These are phyloP conservation scores for Phytophthora nicotianae DNA, from an alignment of 352 stramenopile genomes.

Conservation along the genomic window DNA sequence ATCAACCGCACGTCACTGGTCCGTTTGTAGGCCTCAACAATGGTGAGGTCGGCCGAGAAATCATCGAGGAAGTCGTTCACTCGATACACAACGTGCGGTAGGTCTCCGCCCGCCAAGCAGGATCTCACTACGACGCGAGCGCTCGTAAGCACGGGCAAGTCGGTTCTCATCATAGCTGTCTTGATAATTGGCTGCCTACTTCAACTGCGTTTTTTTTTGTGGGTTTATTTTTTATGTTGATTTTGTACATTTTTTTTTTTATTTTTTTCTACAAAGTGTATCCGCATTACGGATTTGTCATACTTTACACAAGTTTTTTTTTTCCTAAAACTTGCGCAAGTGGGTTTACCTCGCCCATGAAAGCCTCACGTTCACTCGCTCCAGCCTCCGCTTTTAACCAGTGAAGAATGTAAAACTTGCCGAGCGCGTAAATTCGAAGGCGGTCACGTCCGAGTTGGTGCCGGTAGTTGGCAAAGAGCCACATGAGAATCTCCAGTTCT, in stretches of 20 bases:
- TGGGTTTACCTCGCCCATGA: conserved; percentile 23
- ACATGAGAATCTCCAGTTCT: conserved; percentile 39
- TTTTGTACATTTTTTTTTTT: conserved; percentile 17
- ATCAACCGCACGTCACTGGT: conserved; percentile 11
- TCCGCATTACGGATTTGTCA: conserved; percentile 17
- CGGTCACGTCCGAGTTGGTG: conserved; percentile 34
- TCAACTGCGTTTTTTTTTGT: background rate
- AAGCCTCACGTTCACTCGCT: conserved; percentile 21
- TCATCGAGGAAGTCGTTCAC: conserved; percentile 27
- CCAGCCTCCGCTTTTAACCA: conserved; percentile 35
- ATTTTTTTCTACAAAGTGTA: conserved; percentile 17
- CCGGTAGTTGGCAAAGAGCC: conserved; percentile 32
- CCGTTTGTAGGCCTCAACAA: conserved; percentile 17
- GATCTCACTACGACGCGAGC: conserved; percentile 5
- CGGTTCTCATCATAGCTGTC: too few species aligned
- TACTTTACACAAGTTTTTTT: conserved; percentile 27
- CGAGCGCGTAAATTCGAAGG: conserved; percentile 36
- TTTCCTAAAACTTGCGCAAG: conserved; percentile 23
- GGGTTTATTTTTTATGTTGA: too few species aligned
- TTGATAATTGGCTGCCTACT: conserved; percentile 3
- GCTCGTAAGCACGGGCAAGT: conserved; percentile 1
- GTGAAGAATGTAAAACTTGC: conserved; percentile 40
- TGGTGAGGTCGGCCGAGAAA: conserved; percentile 20
- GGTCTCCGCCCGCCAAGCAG: conserved; percentile 1
- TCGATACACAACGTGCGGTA: conserved; percentile 13